Conservation (phyloP, 192 early-diverging fungal species). For the Coemansia sp. region DNA sequence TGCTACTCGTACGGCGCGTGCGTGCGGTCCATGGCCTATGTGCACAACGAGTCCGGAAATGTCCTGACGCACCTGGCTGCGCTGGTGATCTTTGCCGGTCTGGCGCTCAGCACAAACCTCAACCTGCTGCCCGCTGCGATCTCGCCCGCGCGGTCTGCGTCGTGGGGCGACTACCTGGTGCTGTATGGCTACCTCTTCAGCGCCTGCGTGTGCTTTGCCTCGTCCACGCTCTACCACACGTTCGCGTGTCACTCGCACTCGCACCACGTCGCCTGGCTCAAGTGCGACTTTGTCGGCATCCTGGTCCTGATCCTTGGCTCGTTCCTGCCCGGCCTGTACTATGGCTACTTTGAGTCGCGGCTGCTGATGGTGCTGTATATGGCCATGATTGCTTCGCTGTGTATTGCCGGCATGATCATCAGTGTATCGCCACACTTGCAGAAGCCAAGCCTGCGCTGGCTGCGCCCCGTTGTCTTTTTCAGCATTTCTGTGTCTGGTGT, state of each 20-base stretch:
- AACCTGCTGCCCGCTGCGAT: conserved; percentile 35
- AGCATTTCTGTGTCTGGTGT: conserved; percentile 69
- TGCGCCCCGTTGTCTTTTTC: conserved; percentile 74
- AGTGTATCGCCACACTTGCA: conserved; percentile 62
- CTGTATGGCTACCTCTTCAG: conserved; percentile 73
- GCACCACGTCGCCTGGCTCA: conserved; percentile 50
- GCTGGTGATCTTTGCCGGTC: conserved; percentile 54
- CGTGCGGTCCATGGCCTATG: conserved; percentile 64
- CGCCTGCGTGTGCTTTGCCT: conserved; percentile 71
- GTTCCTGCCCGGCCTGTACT: conserved; percentile 46
- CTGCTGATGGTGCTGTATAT: conserved; percentile 53
- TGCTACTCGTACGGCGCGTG: conserved; percentile 70
- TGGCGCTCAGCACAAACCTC: conserved; percentile 45
- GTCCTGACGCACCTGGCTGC: conserved; percentile 81
- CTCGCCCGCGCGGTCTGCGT: conserved; percentile 37
- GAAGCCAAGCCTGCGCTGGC: conserved; percentile 68
- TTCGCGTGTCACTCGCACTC: conserved; percentile 76
- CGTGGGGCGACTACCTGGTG: conserved; percentile 61
- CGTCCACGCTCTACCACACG: conserved; percentile 74
- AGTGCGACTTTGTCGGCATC: conserved; percentile 91
- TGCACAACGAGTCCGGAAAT: conserved; percentile 94
- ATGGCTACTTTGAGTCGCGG: conserved; percentile 56
- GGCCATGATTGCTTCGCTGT: conserved; percentile 55
- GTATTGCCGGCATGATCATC: conserved; percentile 60
- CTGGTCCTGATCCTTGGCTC: conserved; percentile 68